Evolutionary conservation across 345 rosid genomes (phyloP), one percentile per base, ranked within the genome.

Genomic region (Anacardium occidentale): DNA sequence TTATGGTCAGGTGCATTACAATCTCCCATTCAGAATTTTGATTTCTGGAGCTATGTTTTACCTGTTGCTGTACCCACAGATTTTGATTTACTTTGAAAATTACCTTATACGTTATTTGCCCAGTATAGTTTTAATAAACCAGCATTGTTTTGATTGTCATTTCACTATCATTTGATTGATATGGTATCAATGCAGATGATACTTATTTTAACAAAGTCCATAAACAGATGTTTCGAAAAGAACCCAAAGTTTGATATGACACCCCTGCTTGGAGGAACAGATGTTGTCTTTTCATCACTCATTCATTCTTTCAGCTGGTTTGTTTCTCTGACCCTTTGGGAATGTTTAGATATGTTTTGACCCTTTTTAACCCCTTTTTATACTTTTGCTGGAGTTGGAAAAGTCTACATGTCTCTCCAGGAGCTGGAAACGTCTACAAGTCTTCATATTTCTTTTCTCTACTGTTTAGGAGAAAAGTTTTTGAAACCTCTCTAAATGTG

Each of bases 161-260:
- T 29, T 25, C 60, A 37, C 63, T 70, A 60, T 51, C 64, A 47
- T 76, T 63, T 74, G 71, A 17, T 57, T 79, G 59, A 58, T 70
- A 25, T 65, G 47, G 51, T 76, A 34, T 75, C 82, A 74, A 74
- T 84, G 87, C 96, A 96, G 99, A 91, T 93, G 97, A 88, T 96
- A 70, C 90, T 96, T 69, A 96, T 96, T 82, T 84, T 96, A 81
- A 96, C 99, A 47, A 91, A 91, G 80, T 90, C 99, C 3, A 75
- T 96, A 69, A 91, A 96, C 82, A 90, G 94, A 88, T 93, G 99
- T 78, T 96, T 96, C 20, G 97, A 88, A 84, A 96, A 89, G 93
- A 96, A 93, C 79, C 76, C 98, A 18, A 96, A 96, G 90, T 96
- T 93, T 77, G 99, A 96, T 78, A 92, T 96, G 98, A 90, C 98